Base-by-base conservation (phyloP, 345 rosid species). In the Hypericum androsaemum region DNA sequence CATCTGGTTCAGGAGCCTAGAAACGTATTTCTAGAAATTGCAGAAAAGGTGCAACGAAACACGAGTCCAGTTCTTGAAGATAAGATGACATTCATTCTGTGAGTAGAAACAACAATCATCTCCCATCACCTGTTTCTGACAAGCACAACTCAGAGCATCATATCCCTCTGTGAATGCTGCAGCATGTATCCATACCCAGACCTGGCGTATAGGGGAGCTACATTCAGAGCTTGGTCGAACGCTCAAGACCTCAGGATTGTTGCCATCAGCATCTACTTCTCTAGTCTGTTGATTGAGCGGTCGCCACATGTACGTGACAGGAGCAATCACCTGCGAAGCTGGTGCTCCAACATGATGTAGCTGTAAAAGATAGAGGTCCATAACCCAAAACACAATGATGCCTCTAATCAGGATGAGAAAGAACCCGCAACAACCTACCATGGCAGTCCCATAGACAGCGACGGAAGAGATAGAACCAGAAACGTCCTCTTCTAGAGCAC, bases 121-220 rank as follows among this genome's bases (percentile, higher is more conserved):
- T 22, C 4, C 2, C 32, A 22, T 22, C 60, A 87, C 88, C 92
- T 67, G 84, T 46, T 79, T 79, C 67, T 79, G 74, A 69, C 81
- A 84, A 57, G 89, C 84, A 42, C 61, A 61, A 61, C 77, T 74
- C 45, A 90, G 65, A 59, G 89, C 76, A 61, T 62, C 71, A 73
- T 52, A 84, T 73, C 86, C 98, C 72, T 87, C 95, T 51, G 14
- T 56, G 68, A 82, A 80, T 58, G 92, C 84, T 41, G 84, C 79
- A 63, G 89, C 84, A 84, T 87, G 96, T 58, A 87, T 74, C 96
- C 92, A 90, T 49, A 87, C 61, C 92, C 92, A 87, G 48, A 84
- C 65, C 67, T 75, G 81, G 45, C 83, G 67, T 61, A 46, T 40
- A 32, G 60, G 58, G 53, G 65, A 56, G 65, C 37, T 17, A 40